Conservation (phyloP, 1,139 yeast genomes). For the Fermentozyma sake region DNA sequence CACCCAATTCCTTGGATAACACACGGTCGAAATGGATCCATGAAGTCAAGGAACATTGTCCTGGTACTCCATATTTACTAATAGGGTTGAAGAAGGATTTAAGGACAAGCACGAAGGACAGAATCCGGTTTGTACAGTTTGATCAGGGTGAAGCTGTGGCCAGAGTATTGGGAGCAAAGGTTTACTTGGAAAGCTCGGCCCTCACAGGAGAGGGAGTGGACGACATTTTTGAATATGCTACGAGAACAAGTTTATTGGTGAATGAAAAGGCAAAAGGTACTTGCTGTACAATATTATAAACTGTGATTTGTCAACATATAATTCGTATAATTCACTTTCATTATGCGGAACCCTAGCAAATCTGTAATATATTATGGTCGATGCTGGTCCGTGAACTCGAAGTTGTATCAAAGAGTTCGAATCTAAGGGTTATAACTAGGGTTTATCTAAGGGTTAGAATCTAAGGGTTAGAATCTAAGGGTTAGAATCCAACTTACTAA, state of each 20-base stretch:
- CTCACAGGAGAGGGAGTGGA: slow-evolving; percentile 80
- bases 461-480: no score
- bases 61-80: slow-evolving; percentile 58
- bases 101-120: slow-evolving; percentile 32
- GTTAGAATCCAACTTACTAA: no score
- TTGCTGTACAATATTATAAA: slow-evolving; percentile 35
- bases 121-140: slow-evolving; percentile 41
- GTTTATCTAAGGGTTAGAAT: no score
- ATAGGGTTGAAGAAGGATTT: slow-evolving; percentile 72
- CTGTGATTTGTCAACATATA: background rate
- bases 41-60: slow-evolving; percentile 66
- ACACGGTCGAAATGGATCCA: slow-evolving; percentile 71
- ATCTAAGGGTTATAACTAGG: no score
- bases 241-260: slow-evolving; percentile 57
- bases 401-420: no score
- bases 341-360: no score
- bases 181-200: slow-evolving; percentile 70
- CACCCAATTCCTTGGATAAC: slow-evolving; percentile 64
- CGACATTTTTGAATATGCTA: slow-evolving; percentile 73
- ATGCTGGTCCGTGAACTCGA: no score
- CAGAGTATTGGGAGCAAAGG: slow-evolving; percentile 62
- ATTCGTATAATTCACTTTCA: no score
- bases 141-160: slow-evolving; percentile 60
- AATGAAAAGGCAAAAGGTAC: slow-evolving; percentile 23
- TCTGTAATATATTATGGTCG: no score